phyloP scores from a whole-genome alignment of 1,284 basidiomycete species.

The Mycena sp. region DNA sequence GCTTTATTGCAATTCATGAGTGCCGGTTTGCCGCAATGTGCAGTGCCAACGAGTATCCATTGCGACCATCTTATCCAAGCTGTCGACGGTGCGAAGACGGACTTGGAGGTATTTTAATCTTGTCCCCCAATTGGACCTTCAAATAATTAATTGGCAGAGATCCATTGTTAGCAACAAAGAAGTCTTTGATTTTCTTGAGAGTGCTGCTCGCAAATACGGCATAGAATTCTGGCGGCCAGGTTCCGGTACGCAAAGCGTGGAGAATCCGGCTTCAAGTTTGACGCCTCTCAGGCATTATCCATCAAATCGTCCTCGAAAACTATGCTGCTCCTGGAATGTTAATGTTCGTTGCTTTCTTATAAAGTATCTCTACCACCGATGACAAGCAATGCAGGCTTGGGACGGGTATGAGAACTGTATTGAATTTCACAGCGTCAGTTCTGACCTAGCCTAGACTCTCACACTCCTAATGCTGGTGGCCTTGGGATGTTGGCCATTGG shows the following conservation, averaged over 20 bases:
- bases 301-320: constrained; percentile 99
- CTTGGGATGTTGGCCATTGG: constrained; percentile 98
- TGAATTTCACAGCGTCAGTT: constrained; percentile 6
- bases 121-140: background rate
- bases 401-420: constrained; percentile 60
- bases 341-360: constrained; percentile 60
- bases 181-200: constrained; percentile 98
- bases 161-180: constrained; percentile 94
- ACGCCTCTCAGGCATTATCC: constrained; percentile 71
- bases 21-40: constrained; percentile 86
- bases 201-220: constrained; percentile 94
- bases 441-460: constrained; percentile 79
- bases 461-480: constrained; percentile 98
- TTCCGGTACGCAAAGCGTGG: constrained; percentile 60
- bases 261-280: background rate
- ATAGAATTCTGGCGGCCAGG: constrained; percentile 97
- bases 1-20: constrained; percentile 98
- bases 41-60: constrained; percentile 91
- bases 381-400: constrained; percentile 64
- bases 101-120: constrained; percentile 80
- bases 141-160: too few relatives aligned
- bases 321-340: constrained; percentile 92
- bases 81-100: constrained; percentile 82
- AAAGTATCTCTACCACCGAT: constrained; percentile 16
- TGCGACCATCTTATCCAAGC: constrained; percentile 98